Percentiles rank a stretch among this genome's conserved stretches.
Evolutionary conservation across 176 grass and related monocot genomes (phyloP).

Genomic region (Dactylis glomerata): DNA sequence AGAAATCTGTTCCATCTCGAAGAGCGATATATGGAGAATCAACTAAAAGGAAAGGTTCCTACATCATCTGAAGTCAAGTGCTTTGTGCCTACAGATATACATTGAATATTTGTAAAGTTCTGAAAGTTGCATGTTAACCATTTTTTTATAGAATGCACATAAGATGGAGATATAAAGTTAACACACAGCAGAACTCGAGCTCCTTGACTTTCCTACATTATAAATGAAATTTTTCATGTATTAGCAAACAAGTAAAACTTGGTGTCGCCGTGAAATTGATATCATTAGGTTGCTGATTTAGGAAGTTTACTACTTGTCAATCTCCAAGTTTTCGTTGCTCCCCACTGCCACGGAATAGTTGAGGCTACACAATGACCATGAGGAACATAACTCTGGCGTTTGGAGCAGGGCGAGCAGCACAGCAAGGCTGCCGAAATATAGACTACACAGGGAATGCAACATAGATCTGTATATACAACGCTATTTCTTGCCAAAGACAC

Average conservation of each 20-base stretch:
- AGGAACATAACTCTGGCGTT: neutral
- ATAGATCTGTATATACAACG: neutral
- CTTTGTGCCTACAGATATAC: conserved; percentile 21
- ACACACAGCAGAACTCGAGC: neutral
- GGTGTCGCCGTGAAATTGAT: neutral
- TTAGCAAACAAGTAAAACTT: neutral
- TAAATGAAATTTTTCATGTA: neutral
- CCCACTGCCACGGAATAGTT: neutral
- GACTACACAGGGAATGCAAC: neutral
- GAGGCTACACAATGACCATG: neutral
- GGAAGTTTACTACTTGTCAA: neutral
- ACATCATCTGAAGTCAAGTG: conserved; percentile 9
- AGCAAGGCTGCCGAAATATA: neutral
- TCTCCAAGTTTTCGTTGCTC: neutral
- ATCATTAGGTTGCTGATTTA: neutral
- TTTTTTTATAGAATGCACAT: neutral
- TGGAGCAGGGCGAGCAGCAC: neutral
- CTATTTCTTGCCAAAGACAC: neutral
- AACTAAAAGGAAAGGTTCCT: neutral
- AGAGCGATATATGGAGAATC: neutral
- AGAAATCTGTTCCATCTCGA: conserved; percentile 43
- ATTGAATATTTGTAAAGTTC: neutral
- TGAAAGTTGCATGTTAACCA: neutral
- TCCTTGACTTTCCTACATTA: neutral
- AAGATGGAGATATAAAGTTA: conserved; percentile 1